These are phyloP conservation scores for Alternaria gaisen DNA, from an alignment of 2,329 filamentous ascomycete genomes.

Conservation along the genomic window DNA sequence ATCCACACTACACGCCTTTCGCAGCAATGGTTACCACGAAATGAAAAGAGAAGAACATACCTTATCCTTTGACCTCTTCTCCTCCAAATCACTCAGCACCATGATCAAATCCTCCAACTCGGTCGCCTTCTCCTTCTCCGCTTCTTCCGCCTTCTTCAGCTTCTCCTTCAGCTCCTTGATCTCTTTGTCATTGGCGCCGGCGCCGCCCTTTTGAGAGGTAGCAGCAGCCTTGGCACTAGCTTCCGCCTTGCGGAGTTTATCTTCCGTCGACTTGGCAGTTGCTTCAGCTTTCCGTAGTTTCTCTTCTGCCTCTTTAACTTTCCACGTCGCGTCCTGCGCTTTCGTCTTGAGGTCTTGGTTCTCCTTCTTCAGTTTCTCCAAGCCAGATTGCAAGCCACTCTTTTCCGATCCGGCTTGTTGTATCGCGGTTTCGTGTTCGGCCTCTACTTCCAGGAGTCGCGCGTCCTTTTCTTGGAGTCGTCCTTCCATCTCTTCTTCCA, in stretches of 20 bases:
- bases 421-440: not conserved
- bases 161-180: slow-evolving; percentile 59
- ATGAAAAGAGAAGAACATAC: slow-evolving; percentile 24
- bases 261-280: slow-evolving; percentile 3
- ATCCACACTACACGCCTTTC: not conserved
- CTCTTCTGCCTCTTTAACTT: slow-evolving; percentile 58
- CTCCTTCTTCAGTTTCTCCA: slow-evolving; percentile 26
- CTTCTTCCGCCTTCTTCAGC: slow-evolving; percentile 47
- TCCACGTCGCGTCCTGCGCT: slow-evolving; percentile 53
- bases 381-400: slow-evolving; percentile 24
- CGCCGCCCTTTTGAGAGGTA: not conserved
- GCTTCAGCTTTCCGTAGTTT: slow-evolving; percentile 49
- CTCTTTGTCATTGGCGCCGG: slow-evolving; percentile 19
- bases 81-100: slow-evolving; percentile 58
- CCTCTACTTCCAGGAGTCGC: slow-evolving; percentile 37
- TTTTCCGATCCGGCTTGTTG: slow-evolving; percentile 11
- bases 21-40: no score
- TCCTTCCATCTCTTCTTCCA: slow-evolving; percentile 20
- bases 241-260: not conserved
- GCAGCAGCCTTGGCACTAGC: not conserved
- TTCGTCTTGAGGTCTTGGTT: slow-evolving; percentile 49
- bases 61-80: slow-evolving; percentile 54
- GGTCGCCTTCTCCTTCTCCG: slow-evolving; percentile 54
- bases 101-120: slow-evolving; percentile 61
- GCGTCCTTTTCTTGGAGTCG: not conserved